Evolutionary conservation across 768 basidiomycete species (phyloP).

Genomic region (Auricularia sp.): DNA sequence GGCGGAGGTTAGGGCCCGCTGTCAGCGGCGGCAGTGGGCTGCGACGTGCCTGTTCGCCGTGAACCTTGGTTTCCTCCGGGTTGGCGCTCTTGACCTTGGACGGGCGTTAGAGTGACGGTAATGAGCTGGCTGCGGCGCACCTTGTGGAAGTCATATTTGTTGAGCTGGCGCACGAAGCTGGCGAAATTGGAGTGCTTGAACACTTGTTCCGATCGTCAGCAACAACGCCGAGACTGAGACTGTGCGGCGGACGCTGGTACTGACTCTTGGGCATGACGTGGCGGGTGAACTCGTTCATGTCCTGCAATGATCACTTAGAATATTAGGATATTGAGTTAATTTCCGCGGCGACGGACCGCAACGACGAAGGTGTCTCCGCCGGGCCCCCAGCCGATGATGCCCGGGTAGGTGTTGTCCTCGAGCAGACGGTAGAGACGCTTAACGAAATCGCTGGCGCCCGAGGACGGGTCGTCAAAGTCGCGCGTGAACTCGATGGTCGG

Average conservation of each 20-base stretch:
- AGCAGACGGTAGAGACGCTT: slow-evolving; percentile 71
- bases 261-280: slow-evolving; percentile 38
- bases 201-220: slow-evolving; percentile 8
- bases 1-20: neutral
- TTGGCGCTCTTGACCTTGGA: neutral
- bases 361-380: slow-evolving; percentile 16
- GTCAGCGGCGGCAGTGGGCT: neutral
- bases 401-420: slow-evolving; percentile 61
- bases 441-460: slow-evolving; percentile 79
- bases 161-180: slow-evolving; percentile 29
- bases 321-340: neutral
- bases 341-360: neutral
- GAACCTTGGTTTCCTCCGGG: neutral
- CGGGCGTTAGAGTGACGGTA: neutral
- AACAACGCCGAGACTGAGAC: too few species aligned
- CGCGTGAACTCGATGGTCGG: neutral
- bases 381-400: slow-evolving; percentile 76
- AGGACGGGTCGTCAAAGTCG: neutral
- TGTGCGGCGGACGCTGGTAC: too few species aligned
- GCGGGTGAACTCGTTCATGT: slow-evolving; percentile 88
- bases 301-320: slow-evolving; percentile 25
- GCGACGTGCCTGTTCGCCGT: neutral
- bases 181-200: slow-evolving; percentile 33
- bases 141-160: slow-evolving; percentile 35
- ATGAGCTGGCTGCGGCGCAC: neutral